Evolutionary conservation across 2,329 filamentous ascomycete genomes (phyloP).

Genomic region (Seiridium unicorne): DNA sequence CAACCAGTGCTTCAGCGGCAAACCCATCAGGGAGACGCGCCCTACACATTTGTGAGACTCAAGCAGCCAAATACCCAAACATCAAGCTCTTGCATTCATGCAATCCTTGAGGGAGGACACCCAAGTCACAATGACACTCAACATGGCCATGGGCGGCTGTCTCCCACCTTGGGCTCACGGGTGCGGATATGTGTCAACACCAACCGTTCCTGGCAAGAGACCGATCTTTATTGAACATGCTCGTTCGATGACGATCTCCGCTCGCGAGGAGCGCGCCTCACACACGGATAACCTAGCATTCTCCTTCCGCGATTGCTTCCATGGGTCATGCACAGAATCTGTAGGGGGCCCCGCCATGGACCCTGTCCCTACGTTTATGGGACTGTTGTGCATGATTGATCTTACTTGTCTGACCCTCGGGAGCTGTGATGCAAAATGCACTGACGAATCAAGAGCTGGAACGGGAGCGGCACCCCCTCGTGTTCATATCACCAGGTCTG

Average conservation of each 20-base stretch:
- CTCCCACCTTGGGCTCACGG: not conserved
- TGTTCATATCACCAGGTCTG: not conserved
- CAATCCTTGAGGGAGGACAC: too few species aligned
- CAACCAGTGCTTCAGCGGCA: not conserved
- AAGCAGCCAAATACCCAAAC: too few species aligned
- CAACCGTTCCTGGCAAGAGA: not conserved
- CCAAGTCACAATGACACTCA: not conserved
- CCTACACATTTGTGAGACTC: too few species aligned
- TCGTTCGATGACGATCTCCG: slow-evolving; percentile 2
- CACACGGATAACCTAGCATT: not conserved
- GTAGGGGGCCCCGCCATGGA: not conserved
- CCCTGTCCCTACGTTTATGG: not conserved
- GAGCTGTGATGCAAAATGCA: not conserved
- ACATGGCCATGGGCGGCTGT: not conserved
- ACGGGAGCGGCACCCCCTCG: not conserved
- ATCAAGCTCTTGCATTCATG: too few species aligned
- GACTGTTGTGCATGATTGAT: not conserved
- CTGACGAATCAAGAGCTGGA: not conserved
- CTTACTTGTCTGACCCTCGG: slow-evolving; percentile 2
- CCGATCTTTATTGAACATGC: not conserved
- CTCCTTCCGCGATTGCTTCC: not conserved
- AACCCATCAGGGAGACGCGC: too few species aligned
- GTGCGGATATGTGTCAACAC: not conserved
- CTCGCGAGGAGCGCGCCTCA: not conserved
- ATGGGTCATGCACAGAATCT: not conserved